Evolutionary conservation across 345 rosid genomes (phyloP).

Genomic region (Gossypioides kirkii): DNA sequence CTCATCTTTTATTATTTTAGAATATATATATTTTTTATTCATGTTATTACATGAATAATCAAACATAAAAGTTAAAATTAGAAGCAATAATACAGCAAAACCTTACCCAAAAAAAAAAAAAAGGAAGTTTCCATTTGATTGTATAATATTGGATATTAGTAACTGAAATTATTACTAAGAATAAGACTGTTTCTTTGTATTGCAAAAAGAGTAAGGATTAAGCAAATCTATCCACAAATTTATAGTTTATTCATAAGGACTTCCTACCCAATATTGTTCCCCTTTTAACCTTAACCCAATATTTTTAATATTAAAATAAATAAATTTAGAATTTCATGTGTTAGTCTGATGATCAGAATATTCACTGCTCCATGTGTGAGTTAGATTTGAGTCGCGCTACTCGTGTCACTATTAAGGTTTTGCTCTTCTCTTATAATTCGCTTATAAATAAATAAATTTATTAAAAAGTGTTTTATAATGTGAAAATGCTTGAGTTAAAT

Average conservation of each 20-base stretch:
- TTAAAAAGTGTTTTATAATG: too few species aligned
- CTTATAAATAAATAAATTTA: too few species aligned
- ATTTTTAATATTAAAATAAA: background rate
- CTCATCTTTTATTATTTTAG: background rate
- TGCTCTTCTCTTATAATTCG: too few species aligned
- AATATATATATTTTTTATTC: background rate
- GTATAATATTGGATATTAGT: background rate
- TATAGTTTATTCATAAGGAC: background rate
- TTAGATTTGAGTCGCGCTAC: too few species aligned
- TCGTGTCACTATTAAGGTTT: too few species aligned
- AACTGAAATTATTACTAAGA: background rate
- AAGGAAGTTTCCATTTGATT: background rate
- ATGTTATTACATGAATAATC: background rate
- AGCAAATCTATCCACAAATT: background rate
- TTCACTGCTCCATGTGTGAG: too few species aligned
- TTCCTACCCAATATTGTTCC: background rate
- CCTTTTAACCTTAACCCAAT: background rate
- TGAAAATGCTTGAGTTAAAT: too few species aligned
- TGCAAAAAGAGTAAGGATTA: background rate
- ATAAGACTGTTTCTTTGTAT: too few species aligned
- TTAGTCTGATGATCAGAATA: too few species aligned
- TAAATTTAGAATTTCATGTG: too few species aligned
- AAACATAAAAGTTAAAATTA: background rate
- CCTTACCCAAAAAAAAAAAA: background rate
- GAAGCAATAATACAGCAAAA: background rate